Evolutionary conservation across 495 filamentous ascomycete species (phyloP), one percentile per base, ranked within the genome.

Genomic region (Articulospora tetracladia): DNA sequence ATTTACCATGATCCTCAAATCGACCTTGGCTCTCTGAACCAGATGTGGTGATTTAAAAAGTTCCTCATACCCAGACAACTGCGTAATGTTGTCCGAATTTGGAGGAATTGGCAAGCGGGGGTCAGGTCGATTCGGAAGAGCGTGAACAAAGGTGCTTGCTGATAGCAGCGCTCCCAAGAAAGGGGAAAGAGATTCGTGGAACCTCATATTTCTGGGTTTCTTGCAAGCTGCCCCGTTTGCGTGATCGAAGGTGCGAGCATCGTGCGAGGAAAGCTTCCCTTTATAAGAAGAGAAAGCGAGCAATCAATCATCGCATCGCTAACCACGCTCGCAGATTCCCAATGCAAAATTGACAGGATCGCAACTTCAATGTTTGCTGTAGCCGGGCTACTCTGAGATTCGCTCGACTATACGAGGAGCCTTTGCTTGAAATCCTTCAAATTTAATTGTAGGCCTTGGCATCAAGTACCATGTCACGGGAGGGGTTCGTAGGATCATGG

Each of bases 1-100:
- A 7, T 84, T 73, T 0, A 80, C 77, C 69, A 84, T 70, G 46
- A 84, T 70, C 12, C 80, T 34, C 30, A 34, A 34, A 34, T 34
- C 30, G 30, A 34, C 30, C 30, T 34, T 34, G 30, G 30, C 30
- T 34, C 30, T 34, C 30, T 34, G 30, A 34, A 34, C 30, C 30
- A 34, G 30, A 34, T 34, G 30, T 34, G 30, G 30, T 34, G 30
- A 34, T 34, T 34, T 15, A 34, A 34, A 34, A 34, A 34, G 30
- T 34, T 34, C 30, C 30, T 34, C 30, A 34, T 34, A 34, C 30
- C 30, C 30, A 34, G 30, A 34, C 30, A 34, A 34, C 30, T 34
- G 30, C 30, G 30, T 34, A 34, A 34, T 34, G 30, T 34, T 34
- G 30, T 34, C 30, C 30, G 30, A 34, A 34, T 34, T 34, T 34